A percentile compares a stretch with the other conserved stretches of the same genome.
phyloP scores from a whole-genome alignment of 257 asterid species.

The Solanum ahanhuiri region DNA sequence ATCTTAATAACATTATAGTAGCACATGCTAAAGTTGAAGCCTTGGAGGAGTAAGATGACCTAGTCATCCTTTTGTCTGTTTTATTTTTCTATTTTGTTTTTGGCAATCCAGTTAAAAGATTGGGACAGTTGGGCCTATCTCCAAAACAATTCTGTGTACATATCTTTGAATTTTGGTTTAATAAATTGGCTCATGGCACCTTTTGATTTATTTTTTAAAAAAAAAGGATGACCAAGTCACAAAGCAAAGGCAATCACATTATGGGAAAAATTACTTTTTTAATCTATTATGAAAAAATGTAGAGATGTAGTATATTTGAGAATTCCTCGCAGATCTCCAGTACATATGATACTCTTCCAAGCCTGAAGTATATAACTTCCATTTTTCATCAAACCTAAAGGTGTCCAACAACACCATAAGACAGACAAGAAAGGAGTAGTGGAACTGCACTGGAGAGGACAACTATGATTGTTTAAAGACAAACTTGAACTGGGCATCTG shows the following conservation, averaged over 20 bases:
- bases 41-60: background rate
- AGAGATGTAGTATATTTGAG: background rate
- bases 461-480: background rate
- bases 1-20: background rate
- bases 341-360: background rate
- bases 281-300: background rate
- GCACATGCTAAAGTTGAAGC: background rate
- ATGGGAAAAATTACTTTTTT: background rate
- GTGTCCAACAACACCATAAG: background rate
- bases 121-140: background rate
- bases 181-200: background rate
- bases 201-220: background rate
- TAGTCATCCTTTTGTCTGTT: background rate
- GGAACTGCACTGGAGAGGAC: background rate
- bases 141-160: background rate
- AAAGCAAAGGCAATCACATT: background rate
- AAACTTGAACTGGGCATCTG: background rate
- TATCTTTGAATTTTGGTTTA: background rate
- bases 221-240: background rate
- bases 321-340: background rate
- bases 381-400: background rate
- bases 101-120: background rate
- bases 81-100: background rate
- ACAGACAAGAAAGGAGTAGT: background rate
- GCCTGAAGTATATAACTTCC: background rate